These are phyloP conservation scores for Neurospora sp. DNA, from an alignment of 495 filamentous ascomycete genomes.

Conservation along the genomic window DNA sequence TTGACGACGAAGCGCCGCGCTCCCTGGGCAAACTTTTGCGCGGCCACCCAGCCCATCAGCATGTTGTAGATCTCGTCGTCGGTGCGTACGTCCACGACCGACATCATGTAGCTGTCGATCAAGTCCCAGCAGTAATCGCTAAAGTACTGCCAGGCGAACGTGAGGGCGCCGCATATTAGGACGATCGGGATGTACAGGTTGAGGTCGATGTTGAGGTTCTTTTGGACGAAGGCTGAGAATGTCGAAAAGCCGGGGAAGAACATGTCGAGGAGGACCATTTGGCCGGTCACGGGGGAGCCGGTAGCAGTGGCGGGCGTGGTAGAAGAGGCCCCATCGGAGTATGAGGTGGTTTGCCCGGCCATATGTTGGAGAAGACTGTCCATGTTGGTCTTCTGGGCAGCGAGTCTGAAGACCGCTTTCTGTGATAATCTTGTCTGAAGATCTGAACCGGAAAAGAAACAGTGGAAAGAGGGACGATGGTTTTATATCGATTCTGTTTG, in stretches of 20 bases:
- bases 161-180: slow-evolving; percentile 39
- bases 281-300: slow-evolving; percentile 1
- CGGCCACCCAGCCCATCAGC: slow-evolving; percentile 59
- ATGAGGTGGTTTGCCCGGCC: not conserved
- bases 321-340: not conserved
- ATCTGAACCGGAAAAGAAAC: not conserved
- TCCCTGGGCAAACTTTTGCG: slow-evolving; percentile 46
- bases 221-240: slow-evolving; percentile 48
- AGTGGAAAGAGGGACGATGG: not conserved
- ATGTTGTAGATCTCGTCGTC: slow-evolving; percentile 63
- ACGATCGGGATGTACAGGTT: slow-evolving; percentile 58
- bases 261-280: slow-evolving; percentile 50
- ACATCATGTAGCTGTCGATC: slow-evolving; percentile 40
- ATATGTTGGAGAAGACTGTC: not conserved
- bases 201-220: slow-evolving; percentile 59
- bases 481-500: not conserved
- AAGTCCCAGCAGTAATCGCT: slow-evolving; percentile 33
- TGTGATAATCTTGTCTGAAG: not conserved
- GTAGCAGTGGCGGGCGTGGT: not conserved
- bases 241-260: slow-evolving; percentile 67
- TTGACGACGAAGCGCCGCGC: slow-evolving; percentile 54
- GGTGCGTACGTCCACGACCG: slow-evolving; percentile 51
- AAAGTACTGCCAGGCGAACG: slow-evolving; percentile 41
- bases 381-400: not conserved
- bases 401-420: not conserved